Evolutionary conservation across 495 filamentous ascomycete species (phyloP).

Genomic region (Neurospora sp.): DNA sequence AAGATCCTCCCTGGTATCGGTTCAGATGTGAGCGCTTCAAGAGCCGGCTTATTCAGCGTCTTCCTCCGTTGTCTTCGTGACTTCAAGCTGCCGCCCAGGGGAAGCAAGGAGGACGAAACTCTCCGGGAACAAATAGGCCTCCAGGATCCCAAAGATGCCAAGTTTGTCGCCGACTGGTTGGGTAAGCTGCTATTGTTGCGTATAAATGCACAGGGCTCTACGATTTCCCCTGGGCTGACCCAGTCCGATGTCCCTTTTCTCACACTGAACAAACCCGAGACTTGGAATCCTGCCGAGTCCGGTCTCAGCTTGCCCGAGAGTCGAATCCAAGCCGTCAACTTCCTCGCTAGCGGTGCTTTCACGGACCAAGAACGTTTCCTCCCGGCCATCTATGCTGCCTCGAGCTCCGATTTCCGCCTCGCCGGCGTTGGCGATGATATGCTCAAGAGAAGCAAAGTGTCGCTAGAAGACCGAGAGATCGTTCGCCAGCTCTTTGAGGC

Average conservation of each 20-base stretch:
- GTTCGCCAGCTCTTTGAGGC: slow-evolving; percentile 55
- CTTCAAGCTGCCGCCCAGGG: slow-evolving; percentile 62
- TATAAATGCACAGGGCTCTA: slow-evolving; percentile 21
- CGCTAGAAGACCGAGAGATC: slow-evolving; percentile 58
- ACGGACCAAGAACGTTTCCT: slow-evolving; percentile 67
- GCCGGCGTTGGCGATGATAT: slow-evolving; percentile 74
- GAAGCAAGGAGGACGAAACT: slow-evolving; percentile 62
- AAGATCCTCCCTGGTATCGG: slow-evolving; percentile 62
- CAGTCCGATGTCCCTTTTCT: slow-evolving; percentile 66
- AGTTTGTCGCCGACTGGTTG: slow-evolving; percentile 67
- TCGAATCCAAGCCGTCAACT: slow-evolving; percentile 57
- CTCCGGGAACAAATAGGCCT: slow-evolving; percentile 59
- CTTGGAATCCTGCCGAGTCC: slow-evolving; percentile 53
- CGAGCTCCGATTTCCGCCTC: slow-evolving; percentile 71
- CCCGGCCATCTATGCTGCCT: slow-evolving; percentile 71
- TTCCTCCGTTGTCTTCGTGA: slow-evolving; percentile 63
- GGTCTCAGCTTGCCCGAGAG: slow-evolving; percentile 57
- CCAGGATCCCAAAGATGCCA: slow-evolving; percentile 51
- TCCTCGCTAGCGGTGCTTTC: slow-evolving; percentile 80
- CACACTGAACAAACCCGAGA: slow-evolving; percentile 53
- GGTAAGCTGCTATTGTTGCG: slow-evolving; percentile 68
- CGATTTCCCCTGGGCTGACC: slow-evolving; percentile 56
- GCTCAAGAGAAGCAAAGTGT: slow-evolving; percentile 61
- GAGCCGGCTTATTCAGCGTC: slow-evolving; percentile 77
- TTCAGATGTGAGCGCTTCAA: slow-evolving; percentile 49